Evolutionary conservation across 768 basidiomycete species (phyloP), one percentile per base, ranked within the genome.

Genomic region (Amanita molliuscula): DNA sequence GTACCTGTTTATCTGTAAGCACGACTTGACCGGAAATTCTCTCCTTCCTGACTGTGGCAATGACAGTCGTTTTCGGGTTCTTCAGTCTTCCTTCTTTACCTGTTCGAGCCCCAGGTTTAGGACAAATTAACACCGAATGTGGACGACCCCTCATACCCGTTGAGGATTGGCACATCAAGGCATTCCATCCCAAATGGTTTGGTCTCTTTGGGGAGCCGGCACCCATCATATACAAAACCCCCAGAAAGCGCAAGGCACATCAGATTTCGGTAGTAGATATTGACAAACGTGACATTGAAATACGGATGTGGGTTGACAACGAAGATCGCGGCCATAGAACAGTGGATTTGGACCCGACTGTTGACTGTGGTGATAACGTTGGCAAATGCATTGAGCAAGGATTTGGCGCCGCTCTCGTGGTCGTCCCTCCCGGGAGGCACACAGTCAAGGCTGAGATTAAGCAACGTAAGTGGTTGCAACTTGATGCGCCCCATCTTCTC

Each of bases 261-360:
- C 36, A 34, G 40, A 9, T 53, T 18, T 35, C 38, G 5, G 26
- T 53, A 18, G 33, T 53, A 0, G 52, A 53, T 37, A 34, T 48
- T 16, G 52, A 53, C 47, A 43, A 28, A 23, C 45, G 47, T 11
- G 52, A 53, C 23, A 43, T 48, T 8, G 34, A 43, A 26, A 34
- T 53, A 25, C 23, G 18, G n/a, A 41, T 53, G 25, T 48, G n/a
- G 18, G 16, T 53, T 18, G 52, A 53, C 28, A 38, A 52, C n/a
- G 23, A 48, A 48, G 45, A 37, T 6, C 25, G 20, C 20, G 45
- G 41, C 13, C 26, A 31, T n/a, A 35, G 50, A 37, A 34, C 33
- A 20, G 33, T 51, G 15, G 42, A 44, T 7, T 18, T 44, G 21
- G 42, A 51, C 10, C 15, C 21, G 13, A 51, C 41, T 8, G 50